A percentile compares a stretch with the other conserved stretches of the same genome.
Evolutionary conservation across 768 basidiomycete species (phyloP).

Genomic region (Ramaria sp.): DNA sequence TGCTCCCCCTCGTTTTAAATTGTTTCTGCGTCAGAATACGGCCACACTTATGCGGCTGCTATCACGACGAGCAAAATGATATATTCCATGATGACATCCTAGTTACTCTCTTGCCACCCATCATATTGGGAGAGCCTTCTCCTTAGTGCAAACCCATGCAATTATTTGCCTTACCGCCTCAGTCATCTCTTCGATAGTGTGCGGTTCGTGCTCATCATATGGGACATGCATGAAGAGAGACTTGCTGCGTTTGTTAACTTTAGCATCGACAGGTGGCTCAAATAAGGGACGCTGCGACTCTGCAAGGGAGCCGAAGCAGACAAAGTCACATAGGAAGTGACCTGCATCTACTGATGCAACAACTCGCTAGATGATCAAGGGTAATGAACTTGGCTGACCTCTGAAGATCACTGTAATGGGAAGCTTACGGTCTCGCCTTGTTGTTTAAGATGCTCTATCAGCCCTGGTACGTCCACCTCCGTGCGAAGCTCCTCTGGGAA

Average conservation of each 20-base stretch:
- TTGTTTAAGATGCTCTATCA: slow-evolving; percentile 45
- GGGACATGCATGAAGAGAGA: slow-evolving; percentile 14
- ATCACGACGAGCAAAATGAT: too few relatives aligned
- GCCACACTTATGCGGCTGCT: too few relatives aligned
- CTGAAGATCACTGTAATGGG: not conserved
- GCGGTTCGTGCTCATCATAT: slow-evolving; percentile 1
- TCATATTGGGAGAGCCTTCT: not conserved
- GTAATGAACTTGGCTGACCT: not conserved
- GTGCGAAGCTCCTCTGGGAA: slow-evolving; percentile 47
- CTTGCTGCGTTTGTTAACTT: slow-evolving; percentile 8
- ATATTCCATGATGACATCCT: not conserved
- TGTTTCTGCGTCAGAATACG: too few relatives aligned
- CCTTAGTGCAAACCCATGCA: slow-evolving; percentile 6
- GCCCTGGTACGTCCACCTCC: slow-evolving; percentile 47
- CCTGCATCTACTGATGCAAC: slow-evolving; percentile 69
- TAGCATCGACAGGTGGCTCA: not conserved
- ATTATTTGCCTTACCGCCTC: slow-evolving; percentile 6
- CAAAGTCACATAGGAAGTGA: slow-evolving; percentile 67
- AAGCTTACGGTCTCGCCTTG: slow-evolving; percentile 37
- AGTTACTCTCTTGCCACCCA: not conserved
- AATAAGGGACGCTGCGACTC: slow-evolving; percentile 23
- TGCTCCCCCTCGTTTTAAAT: too few relatives aligned
- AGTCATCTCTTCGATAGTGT: slow-evolving; percentile 3
- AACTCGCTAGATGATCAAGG: slow-evolving; percentile 36
- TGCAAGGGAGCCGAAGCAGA: slow-evolving; percentile 67